phyloP scores from a whole-genome alignment of 148 eudicot genomes.

The Heliamphora exappendiculata region DNA sequence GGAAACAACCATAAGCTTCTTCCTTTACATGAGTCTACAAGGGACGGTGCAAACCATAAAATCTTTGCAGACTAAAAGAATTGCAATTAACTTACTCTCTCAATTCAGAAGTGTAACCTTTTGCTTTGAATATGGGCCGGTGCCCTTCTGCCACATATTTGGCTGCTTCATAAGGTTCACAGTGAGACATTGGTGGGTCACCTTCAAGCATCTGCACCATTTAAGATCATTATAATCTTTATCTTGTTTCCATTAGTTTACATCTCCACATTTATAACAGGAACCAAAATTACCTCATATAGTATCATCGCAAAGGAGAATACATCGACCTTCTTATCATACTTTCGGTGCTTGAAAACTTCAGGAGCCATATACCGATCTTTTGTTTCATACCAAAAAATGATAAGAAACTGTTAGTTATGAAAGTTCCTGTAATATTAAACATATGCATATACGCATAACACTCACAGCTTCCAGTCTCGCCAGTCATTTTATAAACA shows the following conservation, averaged over 20 bases:
- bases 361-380: constrained; percentile 99
- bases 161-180: constrained; percentile 83
- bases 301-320: constrained; percentile 96
- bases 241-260: not conserved
- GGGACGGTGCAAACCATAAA: not conserved
- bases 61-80: not conserved
- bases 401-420: constrained; percentile 4
- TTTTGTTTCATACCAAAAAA: constrained; percentile 25
- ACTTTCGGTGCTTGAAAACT: constrained; percentile 90
- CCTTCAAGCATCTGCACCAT: constrained; percentile 72
- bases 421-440: constrained; percentile 5
- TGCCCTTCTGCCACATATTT: constrained; percentile 77
- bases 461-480: constrained; percentile 95
- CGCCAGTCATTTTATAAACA: constrained; percentile 96
- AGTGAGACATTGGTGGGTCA: constrained; percentile 60
- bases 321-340: constrained; percentile 96
- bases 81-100: constrained; percentile 51
- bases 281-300: constrained; percentile 60
- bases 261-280: not conserved
- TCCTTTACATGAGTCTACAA: not conserved
- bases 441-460: not conserved
- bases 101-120: constrained; percentile 50
- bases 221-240: constrained; percentile 7
- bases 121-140: constrained; percentile 63
- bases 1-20: not conserved